Evolutionary conservation across 441 rosid species (phyloP).

Genomic region (Populus hybrid): DNA sequence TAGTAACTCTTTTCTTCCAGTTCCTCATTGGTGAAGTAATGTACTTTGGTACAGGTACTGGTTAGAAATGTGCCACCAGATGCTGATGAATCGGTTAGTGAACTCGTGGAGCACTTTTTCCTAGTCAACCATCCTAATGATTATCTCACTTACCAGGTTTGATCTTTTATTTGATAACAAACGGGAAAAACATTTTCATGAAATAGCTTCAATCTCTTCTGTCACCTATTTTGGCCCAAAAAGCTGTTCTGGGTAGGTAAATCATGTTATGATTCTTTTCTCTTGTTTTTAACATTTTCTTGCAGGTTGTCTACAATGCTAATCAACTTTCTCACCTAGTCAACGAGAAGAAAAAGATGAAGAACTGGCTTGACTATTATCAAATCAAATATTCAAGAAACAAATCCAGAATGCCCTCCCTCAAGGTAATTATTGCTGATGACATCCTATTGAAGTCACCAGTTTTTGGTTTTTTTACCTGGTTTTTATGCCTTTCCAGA

Average conservation of each 20-base stretch:
- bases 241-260: background rate
- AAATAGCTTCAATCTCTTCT: background rate
- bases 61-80: conserved; percentile 95
- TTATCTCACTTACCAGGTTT: conserved; percentile 84
- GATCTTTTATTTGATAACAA: conserved; percentile 1
- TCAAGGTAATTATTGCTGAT: conserved; percentile 48
- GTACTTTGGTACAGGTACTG: conserved; percentile 54
- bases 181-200: background rate
- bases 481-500: background rate
- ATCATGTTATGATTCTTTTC: background rate
- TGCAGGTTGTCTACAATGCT: conserved; percentile 83
- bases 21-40: background rate
- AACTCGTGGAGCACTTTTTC: conserved; percentile 94
- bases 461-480: background rate
- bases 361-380: conserved; percentile 81
- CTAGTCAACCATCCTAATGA: conserved; percentile 87
- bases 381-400: conserved; percentile 65
- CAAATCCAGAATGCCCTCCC: conserved; percentile 41
- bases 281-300: conserved; percentile 2
- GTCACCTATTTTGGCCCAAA: background rate
- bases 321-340: conserved; percentile 69
- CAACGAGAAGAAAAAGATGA: conserved; percentile 57
- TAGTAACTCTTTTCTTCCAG: background rate
- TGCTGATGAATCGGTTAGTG: conserved; percentile 50
- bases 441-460: conserved; percentile 1